Base-by-base conservation (phyloP, 495 filamentous ascomycete species). In the Cudoniella acicularis region DNA sequence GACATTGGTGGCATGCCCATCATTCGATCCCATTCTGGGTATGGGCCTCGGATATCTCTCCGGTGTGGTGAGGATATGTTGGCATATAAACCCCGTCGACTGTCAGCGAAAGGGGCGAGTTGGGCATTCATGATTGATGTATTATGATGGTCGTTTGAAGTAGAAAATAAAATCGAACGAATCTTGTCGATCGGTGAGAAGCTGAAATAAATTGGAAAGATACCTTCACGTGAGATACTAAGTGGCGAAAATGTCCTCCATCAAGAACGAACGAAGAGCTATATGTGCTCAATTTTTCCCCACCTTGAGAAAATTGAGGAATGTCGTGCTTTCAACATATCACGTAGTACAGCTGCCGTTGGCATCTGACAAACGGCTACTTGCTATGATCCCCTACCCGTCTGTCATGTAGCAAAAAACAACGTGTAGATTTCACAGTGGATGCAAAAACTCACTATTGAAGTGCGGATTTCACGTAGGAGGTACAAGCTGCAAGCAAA, bases 331-430 rank as follows among this genome's bases (percentile, higher is more conserved):
- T 3, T 49, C 13, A 49, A 11, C 18, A 13, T 47, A 23, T 50
- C 23, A 45, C 1, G 47, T 49, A 6, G 50, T 25, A 47, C 49
- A 42, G 40, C 11, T 23, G 24, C 49, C 36, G 57, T 48, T 53
- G 57, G 42, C 49, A 54, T 52, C 23, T 49, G 58, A 56, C 58
- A 49, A 25, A 9, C 27, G n/a, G n/a, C n/a, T n/a, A n/a, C n/a
- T n/a, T n/a, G n/a, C 18, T 40, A 36, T 49, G 40, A 54, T 50
- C 24, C 18, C 23, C 6, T 24, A 47, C 43, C 51, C 47, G 45
- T 54, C 42, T 22, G 43, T 51, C 26, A 43, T 42, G 16, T 42
- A 50, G 23, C 17, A 54, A 25, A 47, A 30, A 26, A 42, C 10
- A 24, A 50, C 51, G 58, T 54, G 41, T 61, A 41, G 52, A 54